Evolutionary conservation across 108 stramenopile species (phyloP).

Genomic region (Fragilaria crotonensis): DNA sequence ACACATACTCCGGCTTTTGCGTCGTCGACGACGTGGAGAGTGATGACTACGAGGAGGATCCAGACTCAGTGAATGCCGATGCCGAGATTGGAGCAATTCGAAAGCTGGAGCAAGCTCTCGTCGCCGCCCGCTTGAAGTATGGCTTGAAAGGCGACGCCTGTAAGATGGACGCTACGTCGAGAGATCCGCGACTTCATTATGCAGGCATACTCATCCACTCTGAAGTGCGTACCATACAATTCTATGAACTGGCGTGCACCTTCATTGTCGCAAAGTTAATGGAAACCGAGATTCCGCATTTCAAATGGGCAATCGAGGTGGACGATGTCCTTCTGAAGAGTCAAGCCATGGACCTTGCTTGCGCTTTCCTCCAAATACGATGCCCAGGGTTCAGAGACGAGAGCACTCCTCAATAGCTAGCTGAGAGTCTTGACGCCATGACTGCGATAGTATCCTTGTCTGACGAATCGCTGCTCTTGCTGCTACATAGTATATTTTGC

Average conservation of each 20-base stretch:
- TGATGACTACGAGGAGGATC: slow-evolving; percentile 8
- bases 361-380: slow-evolving; percentile 14
- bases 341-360: slow-evolving; percentile 9
- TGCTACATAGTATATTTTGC: background rate
- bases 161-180: background rate
- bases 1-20: slow-evolving; percentile 17
- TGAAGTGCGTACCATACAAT: background rate
- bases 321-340: background rate
- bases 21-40: slow-evolving; percentile 7
- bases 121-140: background rate
- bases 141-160: background rate
- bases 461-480: background rate
- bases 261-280: too few relatives aligned
- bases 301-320: too few relatives aligned
- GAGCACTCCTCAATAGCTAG: too few relatives aligned
- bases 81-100: background rate
- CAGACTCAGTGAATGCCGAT: background rate
- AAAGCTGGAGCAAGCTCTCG: background rate
- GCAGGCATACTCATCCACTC: background rate
- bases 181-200: background rate
- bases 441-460: background rate
- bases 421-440: too few relatives aligned
- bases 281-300: too few relatives aligned
- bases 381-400: slow-evolving; percentile 10
- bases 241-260: slow-evolving; percentile 15